phyloP scores from a whole-genome alignment of 1,284 basidiomycete species.

The Cutaneotrichosporon cavernicola region DNA sequence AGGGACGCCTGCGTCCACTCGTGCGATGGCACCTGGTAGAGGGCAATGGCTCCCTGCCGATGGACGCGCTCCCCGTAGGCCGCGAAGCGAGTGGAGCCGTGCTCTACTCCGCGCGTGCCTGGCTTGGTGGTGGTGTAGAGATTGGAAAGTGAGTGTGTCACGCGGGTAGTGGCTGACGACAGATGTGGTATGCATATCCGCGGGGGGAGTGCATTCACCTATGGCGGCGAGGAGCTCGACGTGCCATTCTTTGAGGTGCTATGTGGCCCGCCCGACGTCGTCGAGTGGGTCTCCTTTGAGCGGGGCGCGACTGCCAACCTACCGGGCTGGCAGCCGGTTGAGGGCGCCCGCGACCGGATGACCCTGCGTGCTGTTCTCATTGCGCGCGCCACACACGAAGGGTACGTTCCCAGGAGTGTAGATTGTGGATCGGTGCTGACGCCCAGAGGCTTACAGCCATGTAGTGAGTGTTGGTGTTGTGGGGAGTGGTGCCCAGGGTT shows the following conservation, averaged over 20 bases:
- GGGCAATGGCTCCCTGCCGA: slow-evolving; percentile 34
- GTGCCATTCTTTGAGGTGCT: slow-evolving; percentile 44
- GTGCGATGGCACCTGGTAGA: slow-evolving; percentile 49
- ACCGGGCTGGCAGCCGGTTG: slow-evolving; percentile 44
- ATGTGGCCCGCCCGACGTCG: slow-evolving; percentile 41
- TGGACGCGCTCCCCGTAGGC: slow-evolving; percentile 48
- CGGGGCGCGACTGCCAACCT: slow-evolving; percentile 38
- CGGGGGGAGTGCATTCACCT: slow-evolving; percentile 39
- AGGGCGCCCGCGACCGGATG: slow-evolving; percentile 48
- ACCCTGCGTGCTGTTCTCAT: slow-evolving; percentile 39
- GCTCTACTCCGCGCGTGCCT: slow-evolving; percentile 46
- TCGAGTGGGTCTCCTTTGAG: slow-evolving; percentile 47
- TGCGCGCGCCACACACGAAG: slow-evolving; percentile 38
- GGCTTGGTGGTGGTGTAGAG: slow-evolving; percentile 47
- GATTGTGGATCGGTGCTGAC: background rate
- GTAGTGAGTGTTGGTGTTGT: slow-evolving; percentile 34
- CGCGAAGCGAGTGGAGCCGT: slow-evolving; percentile 43
- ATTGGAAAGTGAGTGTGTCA: slow-evolving; percentile 45
- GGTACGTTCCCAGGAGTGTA: background rate
- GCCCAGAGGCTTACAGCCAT: slow-evolving; percentile 43
- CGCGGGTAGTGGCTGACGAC: background rate
- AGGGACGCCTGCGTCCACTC: slow-evolving; percentile 34
- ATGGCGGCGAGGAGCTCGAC: slow-evolving; percentile 43
- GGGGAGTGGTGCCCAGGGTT: background rate
- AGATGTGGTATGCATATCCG: slow-evolving; percentile 37